Evolutionary conservation across 306 rosid species (phyloP).

Genomic region (Comarum palustre): DNA sequence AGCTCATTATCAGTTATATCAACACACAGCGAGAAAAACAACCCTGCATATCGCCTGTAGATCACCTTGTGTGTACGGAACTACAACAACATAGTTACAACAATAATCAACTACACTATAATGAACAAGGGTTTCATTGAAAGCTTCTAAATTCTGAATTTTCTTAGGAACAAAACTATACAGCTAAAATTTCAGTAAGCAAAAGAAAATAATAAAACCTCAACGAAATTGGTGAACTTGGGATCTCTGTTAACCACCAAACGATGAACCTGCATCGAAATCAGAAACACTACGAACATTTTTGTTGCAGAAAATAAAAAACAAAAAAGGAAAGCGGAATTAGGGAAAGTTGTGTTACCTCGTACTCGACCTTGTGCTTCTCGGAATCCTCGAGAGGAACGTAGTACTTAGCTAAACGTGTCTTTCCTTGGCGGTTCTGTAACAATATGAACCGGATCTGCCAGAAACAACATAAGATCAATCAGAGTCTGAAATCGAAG

Average conservation of each 20-base stretch:
- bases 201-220: conserved; percentile 46
- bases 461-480: conserved; percentile 12
- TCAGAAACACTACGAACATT: conserved; percentile 6
- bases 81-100: conserved; percentile 39
- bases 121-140: not conserved
- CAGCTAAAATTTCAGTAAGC: not conserved
- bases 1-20: conserved; percentile 97
- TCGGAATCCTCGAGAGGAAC: conserved; percentile 97
- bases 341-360: conserved; percentile 40
- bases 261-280: conserved; percentile 74
- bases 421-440: conserved; percentile 92
- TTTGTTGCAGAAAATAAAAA: not conserved
- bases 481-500: not conserved
- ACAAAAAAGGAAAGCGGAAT: conserved; percentile 3
- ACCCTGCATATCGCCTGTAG: conserved; percentile 93
- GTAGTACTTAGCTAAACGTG: conserved; percentile 87
- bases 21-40: conserved; percentile 95
- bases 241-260: conserved; percentile 97
- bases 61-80: conserved; percentile 94
- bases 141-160: too few relatives aligned
- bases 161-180: not conserved
- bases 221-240: conserved; percentile 91
- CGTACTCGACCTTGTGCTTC: conserved; percentile 98
- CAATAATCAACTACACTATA: conserved; percentile 16
- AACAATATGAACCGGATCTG: conserved; percentile 96